Evolutionary conservation across 2,329 filamentous ascomycete genomes (phyloP), one percentile per base, ranked within the genome.

Genomic region (Hypoxylon sp.): DNA sequence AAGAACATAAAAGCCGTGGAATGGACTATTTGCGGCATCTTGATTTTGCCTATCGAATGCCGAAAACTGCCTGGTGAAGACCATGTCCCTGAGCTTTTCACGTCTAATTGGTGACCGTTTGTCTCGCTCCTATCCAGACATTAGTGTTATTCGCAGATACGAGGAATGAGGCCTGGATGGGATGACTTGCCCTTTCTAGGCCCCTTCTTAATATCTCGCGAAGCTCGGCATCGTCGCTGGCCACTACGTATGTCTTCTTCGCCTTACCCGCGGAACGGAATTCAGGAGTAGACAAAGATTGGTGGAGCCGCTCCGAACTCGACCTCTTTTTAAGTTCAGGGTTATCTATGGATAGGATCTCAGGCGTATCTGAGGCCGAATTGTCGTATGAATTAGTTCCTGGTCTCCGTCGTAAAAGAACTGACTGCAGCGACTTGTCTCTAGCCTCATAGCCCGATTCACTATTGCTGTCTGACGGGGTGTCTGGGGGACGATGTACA

Each of bases 1-100:
- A 0, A 95, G 82, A 0, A 90, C 92, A 75, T 92, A 94, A 81
- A 95, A 95, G 31, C 92, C 92, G 76, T 92, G 89, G 74, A 94
- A 95, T 0, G 90, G 90, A 46, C 89, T 93, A 53, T 90, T 89
- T 2, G 87, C 85, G 1, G 88, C 87, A 0, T 82, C 81, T 4
- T 86, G 84, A 75, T 94, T 94, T 71, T 92, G 89, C 10, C 90
- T 85, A 78, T 95, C 92, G 77, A 95, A 94, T 0, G 90, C 86
- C 5, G 91, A 92, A 74, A 93, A 92, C 68, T 91, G 89, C 25
- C 88, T 84, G 0, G 91, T 93, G 76, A 94, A 95, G 57, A 92
- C 87, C 49, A 93, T 81, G 74, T 91, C 82, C 59, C 80, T 76
- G 71, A 85, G 83, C 69, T 79, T 79, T 30, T 75, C 76, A n/a